Base-by-base conservation (phyloP, 768 basidiomycete genomes). In the Boletus coccyginus region DNA sequence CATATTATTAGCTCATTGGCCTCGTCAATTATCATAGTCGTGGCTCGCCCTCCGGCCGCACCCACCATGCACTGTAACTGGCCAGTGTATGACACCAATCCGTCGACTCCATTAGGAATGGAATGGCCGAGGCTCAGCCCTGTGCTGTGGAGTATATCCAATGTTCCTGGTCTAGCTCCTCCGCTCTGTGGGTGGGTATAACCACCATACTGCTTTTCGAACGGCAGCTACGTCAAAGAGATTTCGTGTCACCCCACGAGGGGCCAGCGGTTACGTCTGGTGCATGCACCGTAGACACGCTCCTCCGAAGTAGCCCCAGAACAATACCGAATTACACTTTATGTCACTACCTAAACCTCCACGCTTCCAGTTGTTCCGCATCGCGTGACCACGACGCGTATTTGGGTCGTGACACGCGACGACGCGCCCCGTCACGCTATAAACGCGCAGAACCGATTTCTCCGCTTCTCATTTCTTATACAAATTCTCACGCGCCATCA, bases 401-500 rank as follows among this genome's bases (percentile, higher is more conserved):
- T 21, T 21, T 21, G 21, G 21, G 21, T 21, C 51, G 36, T 67
- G 57, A 69, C 47, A 36, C 17, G 58, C 70, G 62, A 69, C 65
- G 10, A 66, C 66, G 57, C 68, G 70, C 29, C 51, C 35, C 0
- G 61, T 70, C 61, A 71, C 70, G 39, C 36, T 49, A 57, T 55
- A 47, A 53, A 47, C 60, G 48, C 58, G 21, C 21, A 2, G 21
- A 21, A 21, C 21, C 21, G 21, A 21, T 21, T 21, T 21, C 14
- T 16, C n/a, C 21, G 24, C 46, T 41, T 19, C 55, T 13, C n/a
- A 36, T 33, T 24, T 14, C 35, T 36, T 32, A 29, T 48, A n/a
- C 16, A 14, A 35, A 54, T 41, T 35, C 36, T 17, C 39, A 35
- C 36, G n/a, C 42, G 16, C 29, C 31, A 29, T 24, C 33, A 70